Conservation (phyloP, 2,329 filamentous ascomycete genomes). For the Neonectria ditissima region DNA sequence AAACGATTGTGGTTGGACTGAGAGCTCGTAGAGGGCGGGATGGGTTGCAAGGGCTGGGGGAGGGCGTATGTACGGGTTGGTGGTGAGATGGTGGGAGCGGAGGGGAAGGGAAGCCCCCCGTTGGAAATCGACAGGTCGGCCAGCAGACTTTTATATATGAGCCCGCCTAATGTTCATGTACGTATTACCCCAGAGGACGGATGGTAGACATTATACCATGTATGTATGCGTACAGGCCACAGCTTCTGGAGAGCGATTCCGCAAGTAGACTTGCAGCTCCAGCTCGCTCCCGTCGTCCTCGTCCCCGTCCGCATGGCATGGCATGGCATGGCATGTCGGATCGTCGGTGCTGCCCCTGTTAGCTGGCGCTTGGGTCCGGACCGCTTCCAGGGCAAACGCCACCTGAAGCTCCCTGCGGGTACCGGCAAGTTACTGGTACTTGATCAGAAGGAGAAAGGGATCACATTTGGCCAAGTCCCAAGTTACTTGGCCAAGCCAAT, state of each 20-base stretch:
- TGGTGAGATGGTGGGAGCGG: not conserved
- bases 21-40: not conserved
- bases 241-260: not conserved
- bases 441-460: not conserved
- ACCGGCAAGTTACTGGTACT: not conserved
- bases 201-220: too few species aligned
- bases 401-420: not conserved
- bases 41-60: too few species aligned
- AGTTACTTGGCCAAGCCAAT: not conserved
- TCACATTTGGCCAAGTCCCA: not conserved
- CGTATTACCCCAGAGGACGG: not conserved
- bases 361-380: not conserved
- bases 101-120: not conserved
- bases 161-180: not conserved
- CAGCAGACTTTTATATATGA: not conserved
- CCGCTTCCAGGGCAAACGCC: not conserved
- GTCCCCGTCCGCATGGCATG: too few species aligned
- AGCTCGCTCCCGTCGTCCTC: too few species aligned
- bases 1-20: slow-evolving; percentile 21
- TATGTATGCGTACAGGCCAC: too few species aligned
- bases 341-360: slow-evolving; percentile 4
- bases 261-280: not conserved
- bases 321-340: too few species aligned
- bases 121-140: not conserved
- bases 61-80: not conserved